Evolutionary conservation across 2,329 filamentous ascomycete species (phyloP).

Genomic region (Hymenoscyphus albidus): DNA sequence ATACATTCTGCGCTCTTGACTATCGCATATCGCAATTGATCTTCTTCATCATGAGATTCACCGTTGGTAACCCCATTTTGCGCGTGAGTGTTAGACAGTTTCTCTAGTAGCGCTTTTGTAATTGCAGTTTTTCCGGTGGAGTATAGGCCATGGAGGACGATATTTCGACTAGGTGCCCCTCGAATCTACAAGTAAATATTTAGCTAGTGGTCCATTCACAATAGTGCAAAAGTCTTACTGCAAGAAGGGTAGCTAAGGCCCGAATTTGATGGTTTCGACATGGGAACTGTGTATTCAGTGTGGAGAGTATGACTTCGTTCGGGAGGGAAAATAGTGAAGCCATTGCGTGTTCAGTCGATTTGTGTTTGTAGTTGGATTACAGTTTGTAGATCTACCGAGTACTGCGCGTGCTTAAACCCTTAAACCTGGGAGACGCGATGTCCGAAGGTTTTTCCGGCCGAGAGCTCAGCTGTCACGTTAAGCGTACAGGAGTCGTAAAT

Average conservation of each 20-base stretch:
- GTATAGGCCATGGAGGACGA: conserved; percentile 80
- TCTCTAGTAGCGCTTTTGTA: conserved; percentile 56
- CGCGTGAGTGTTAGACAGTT: conserved; percentile 35
- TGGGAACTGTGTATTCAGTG: conserved; percentile 48
- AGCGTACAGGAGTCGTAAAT: neutral
- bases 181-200: conserved; percentile 11
- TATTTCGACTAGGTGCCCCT: conserved; percentile 40
- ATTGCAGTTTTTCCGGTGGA: conserved; percentile 83
- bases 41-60: conserved; percentile 49
- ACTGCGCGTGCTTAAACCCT: conserved; percentile 8
- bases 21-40: conserved; percentile 51
- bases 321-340: conserved; percentile 47
- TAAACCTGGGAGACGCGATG: conserved; percentile 14
- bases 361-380: neutral
- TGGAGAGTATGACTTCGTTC: conserved; percentile 46
- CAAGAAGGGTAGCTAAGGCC: conserved; percentile 52
- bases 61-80: conserved; percentile 55
- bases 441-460: neutral
- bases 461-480: neutral
- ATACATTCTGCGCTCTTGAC: conserved; percentile 73
- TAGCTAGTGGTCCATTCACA: neutral
- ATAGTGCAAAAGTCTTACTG: conserved; percentile 20
- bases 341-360: conserved; percentile 29
- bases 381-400: neutral
- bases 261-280: conserved; percentile 57